phyloP scores from a whole-genome alignment of 164 flowering plant species.

The Chimonanthus praecox region DNA sequence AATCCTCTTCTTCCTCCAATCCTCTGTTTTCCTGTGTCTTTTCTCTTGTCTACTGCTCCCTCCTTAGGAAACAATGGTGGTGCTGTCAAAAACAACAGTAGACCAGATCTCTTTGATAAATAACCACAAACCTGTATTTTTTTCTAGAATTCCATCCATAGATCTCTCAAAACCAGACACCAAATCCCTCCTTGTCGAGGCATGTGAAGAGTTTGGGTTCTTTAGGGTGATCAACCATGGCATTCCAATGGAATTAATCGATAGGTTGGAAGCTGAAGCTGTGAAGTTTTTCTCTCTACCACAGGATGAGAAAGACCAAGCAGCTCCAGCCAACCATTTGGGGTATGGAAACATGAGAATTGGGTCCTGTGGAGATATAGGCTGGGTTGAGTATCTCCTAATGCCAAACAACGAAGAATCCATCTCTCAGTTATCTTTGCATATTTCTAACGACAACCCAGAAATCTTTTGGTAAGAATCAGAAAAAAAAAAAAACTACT shows the following conservation, averaged over 20 bases:
- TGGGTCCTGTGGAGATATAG: slow-evolving; percentile 88
- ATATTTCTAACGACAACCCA: slow-evolving; percentile 41
- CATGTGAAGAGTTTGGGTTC: slow-evolving; percentile 80
- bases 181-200: slow-evolving; percentile 40
- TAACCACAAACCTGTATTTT: slow-evolving; percentile 40
- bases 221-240: slow-evolving; percentile 83
- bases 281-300: slow-evolving; percentile 54
- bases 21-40: background rate
- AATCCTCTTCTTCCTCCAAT: background rate
- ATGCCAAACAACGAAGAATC: slow-evolving; percentile 36
- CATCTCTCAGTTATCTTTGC: slow-evolving; percentile 20
- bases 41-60: background rate
- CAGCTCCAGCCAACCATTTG: slow-evolving; percentile 47
- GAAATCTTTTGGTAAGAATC: slow-evolving; percentile 41
- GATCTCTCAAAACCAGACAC: slow-evolving; percentile 62
- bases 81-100: slow-evolving; percentile 18
- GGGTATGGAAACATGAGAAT: slow-evolving; percentile 80
- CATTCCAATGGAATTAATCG: slow-evolving; percentile 48
- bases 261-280: slow-evolving; percentile 48
- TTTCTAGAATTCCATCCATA: slow-evolving; percentile 47
- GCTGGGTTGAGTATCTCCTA: slow-evolving; percentile 90
- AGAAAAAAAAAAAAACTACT: background rate
- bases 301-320: slow-evolving; percentile 60
- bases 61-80: slow-evolving; percentile 47
- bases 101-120: slow-evolving; percentile 37